Evolutionary conservation across 805 yeast species (phyloP).

Genomic region (Candida chauliodis): DNA sequence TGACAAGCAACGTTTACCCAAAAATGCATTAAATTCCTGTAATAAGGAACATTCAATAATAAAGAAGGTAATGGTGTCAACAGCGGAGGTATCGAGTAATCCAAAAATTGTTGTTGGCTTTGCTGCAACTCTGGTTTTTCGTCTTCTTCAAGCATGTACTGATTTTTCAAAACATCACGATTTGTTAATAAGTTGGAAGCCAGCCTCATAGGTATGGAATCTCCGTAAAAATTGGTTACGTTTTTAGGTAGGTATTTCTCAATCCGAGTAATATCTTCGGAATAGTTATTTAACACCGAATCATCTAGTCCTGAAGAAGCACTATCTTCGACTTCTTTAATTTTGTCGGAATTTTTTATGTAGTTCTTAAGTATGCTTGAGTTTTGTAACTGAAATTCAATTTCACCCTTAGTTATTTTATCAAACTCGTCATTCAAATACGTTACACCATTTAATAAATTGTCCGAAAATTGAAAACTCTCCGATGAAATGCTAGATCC

Average conservation of each 20-base stretch:
- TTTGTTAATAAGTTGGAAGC: not conserved
- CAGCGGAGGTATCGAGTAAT: slow-evolving; percentile 28
- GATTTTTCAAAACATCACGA: not conserved
- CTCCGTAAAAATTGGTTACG: not conserved
- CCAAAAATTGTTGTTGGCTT: slow-evolving; percentile 11
- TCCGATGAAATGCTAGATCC: slow-evolving; percentile 1
- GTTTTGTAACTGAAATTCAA: slow-evolving; percentile 21
- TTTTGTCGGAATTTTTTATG: slow-evolving; percentile 9
- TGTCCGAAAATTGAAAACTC: slow-evolving; percentile 1
- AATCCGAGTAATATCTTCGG: slow-evolving; percentile 34
- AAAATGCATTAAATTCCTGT: slow-evolving; percentile 59
- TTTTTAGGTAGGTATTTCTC: slow-evolving; percentile 21
- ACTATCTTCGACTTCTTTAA: not conserved
- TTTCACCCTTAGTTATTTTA: slow-evolving; percentile 20
- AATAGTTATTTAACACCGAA: slow-evolving; percentile 23
- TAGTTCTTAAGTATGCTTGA: slow-evolving; percentile 26
- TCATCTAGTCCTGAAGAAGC: slow-evolving; percentile 6
- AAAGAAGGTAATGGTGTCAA: slow-evolving; percentile 57
- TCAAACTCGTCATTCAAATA: slow-evolving; percentile 23
- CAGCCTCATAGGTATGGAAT: slow-evolving; percentile 6
- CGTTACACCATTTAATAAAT: slow-evolving; percentile 22
- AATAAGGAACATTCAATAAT: slow-evolving; percentile 54
- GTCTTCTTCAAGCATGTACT: not conserved
- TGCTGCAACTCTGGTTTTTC: not conserved
- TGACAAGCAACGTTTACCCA: slow-evolving; percentile 60